These are phyloP conservation scores for Solioccasus polychromus DNA, from an alignment of 768 basidiomycete genomes.

Conservation along the genomic window DNA sequence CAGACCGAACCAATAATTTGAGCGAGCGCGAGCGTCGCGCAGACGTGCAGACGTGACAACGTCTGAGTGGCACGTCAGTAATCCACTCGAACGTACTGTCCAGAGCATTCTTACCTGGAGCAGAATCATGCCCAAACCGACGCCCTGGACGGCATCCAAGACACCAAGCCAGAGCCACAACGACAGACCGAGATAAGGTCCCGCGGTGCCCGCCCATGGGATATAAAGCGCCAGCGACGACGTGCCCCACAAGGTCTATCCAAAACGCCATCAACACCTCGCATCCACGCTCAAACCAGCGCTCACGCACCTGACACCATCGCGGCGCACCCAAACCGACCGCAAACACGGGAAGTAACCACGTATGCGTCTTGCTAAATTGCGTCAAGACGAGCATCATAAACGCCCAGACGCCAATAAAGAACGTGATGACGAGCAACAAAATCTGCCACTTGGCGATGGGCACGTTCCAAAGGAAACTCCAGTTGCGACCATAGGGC, in stretches of 20 bases:
- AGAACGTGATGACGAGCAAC: conserved; percentile 78
- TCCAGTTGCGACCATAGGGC: conserved; percentile 94
- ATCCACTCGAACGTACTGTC: neutral
- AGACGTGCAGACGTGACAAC: conserved; percentile 89
- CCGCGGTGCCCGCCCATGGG: conserved; percentile 84
- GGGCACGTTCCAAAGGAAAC: conserved; percentile 84
- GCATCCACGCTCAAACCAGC: neutral
- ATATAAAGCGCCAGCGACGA: conserved; percentile 91
- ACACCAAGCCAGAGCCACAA: conserved; percentile 97
- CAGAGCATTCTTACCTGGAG: conserved; percentile 45
- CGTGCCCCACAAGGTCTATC: conserved; percentile 89
- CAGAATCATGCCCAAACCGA: conserved; percentile 89
- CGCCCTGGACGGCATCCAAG: conserved; percentile 90
- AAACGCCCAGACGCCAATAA: conserved; percentile 80
- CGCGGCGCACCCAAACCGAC: conserved; percentile 91
- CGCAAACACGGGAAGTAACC: conserved; percentile 92
- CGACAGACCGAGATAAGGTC: conserved; percentile 86
- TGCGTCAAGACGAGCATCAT: conserved; percentile 74
- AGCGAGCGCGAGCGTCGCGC: conserved; percentile 86
- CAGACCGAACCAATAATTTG: conserved; percentile 88
- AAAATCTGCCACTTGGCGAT: conserved; percentile 83
- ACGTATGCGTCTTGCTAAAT: conserved; percentile 92
- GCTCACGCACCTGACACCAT: conserved; percentile 82
- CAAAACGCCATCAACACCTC: conserved; percentile 6
- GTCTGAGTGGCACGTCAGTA: conserved; percentile 42